Base-by-base conservation (phyloP, 441 rosid species). In the Gossypium lobatum region DNA sequence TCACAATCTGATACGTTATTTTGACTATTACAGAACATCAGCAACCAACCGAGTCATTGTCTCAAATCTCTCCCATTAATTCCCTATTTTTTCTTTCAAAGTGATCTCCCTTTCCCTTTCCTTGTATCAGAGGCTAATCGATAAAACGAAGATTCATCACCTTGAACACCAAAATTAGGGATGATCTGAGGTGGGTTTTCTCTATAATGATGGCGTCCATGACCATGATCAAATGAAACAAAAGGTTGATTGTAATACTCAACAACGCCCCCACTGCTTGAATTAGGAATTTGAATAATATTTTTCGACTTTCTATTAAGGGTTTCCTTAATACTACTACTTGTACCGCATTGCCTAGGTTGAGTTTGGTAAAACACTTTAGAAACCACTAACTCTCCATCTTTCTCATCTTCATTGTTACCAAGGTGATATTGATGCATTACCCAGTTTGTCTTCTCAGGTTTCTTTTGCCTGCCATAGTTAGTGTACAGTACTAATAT, bases 341-440 rank as follows among this genome's bases (percentile, higher is more conserved):
- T 72, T 48, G 87, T 80, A n/a, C 86, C 88, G 25, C 93, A 88
- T 80, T 94, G 97, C 73, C 98, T 86, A 70, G 98, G 98, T 70
- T 94, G 98, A 34, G 97, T 92, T 82, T 94, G 97, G 84, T 88
- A 92, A 84, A 94, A 94, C 6, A 94, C 93, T 81, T 94, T 94
- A 0, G 99, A 95, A 26, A 81, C 82, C 3, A 93, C 98, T 0
- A 93, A 75, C 75, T 93, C 98, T 0, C 99, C 98, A 58, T 95
- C 98, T 80, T 87, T 95, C 80, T 95, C 99, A 45, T 93, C 98
- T 65, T 93, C 97, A 39, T 81, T 80, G 79, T 80, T 71, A 20
- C 99, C 99, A 53, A 91, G 86, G 79, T 95, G 98, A 82, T 95
- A 95, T 72, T 95, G 98, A 76, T 95, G 98, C 97, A 95, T 95